Evolutionary conservation across 2,329 filamentous ascomycete species (phyloP), one percentile per base, ranked within the genome.

Genomic region (Cladophialophora bantiana): DNA sequence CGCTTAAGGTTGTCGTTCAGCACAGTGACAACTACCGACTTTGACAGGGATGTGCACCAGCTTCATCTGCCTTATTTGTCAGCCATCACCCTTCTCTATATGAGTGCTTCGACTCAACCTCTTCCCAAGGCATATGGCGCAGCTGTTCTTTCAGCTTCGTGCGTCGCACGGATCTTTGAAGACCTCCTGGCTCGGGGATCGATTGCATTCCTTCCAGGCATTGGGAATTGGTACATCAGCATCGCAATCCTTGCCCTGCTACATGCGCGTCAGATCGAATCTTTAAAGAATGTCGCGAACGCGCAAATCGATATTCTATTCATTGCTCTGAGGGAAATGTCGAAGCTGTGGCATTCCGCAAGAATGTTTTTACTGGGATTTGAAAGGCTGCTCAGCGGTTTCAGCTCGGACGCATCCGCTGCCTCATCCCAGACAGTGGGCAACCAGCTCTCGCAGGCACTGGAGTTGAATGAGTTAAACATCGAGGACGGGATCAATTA

Each of bases 181-280:
- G 80, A 82, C 48, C 76, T 79, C 2, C 64, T 82, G 0, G 75
- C 75, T 0, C 75, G 80, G 0, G 79, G 80, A 13, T 59, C 36
- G 6, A 53, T 61, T 13, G 54, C 56, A 31, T 59, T 53, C n/a
- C 74, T 82, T 0, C 80, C 80, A 77, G 78, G 77, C 0, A 81
- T 82, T 7, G 78, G 77, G 0, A 80, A 79, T 40, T 82, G 80
- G 80, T 81, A 82, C 56, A 73, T 73, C 26, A 77, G 78, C 0
- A 81, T 78, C 1, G 80, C 80, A 0, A 79, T 82, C 35, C 77
- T 82, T 15, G 77, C 80, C 0, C 70, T 82, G 0, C 66, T 82
- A 0, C 79, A 82, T 57, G 80, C 79, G 1, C 71, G 73, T n/a
- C 72, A 72, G n/a, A 74, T 79, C 31, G 70, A 74, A 5, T 65